Percentiles rank a stretch among this genome's conserved stretches.
phyloP scores from a whole-genome alignment of 805 yeast species.

The Zygoascus bituminiphila region DNA sequence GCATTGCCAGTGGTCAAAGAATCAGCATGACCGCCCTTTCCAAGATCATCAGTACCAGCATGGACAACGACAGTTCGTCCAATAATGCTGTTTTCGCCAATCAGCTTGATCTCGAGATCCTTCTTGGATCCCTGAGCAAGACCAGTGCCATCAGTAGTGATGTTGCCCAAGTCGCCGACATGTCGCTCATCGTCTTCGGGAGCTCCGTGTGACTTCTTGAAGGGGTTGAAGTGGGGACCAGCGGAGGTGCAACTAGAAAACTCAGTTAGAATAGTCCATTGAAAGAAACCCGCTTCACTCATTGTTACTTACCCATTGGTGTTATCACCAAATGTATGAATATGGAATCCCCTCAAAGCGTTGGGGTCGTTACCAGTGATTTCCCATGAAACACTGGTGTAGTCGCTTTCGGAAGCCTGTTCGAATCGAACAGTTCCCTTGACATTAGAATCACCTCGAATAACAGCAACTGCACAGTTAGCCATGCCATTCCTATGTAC shows the following conservation, averaged over 20 bases:
- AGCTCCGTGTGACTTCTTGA: slow-evolving; percentile 82
- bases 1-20: slow-evolving; percentile 95
- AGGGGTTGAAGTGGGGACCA: slow-evolving; percentile 96
- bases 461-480: slow-evolving; percentile 64
- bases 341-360: slow-evolving; percentile 93
- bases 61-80: slow-evolving; percentile 97
- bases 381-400: slow-evolving; percentile 83
- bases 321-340: slow-evolving; percentile 97
- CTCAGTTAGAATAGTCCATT: not conserved
- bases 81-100: slow-evolving; percentile 79
- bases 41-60: slow-evolving; percentile 87
- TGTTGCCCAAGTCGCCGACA: slow-evolving; percentile 96
- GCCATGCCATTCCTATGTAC: slow-evolving; percentile 1
- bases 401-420: slow-evolving; percentile 69
- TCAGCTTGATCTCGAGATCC: slow-evolving; percentile 67
- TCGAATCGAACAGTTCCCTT: slow-evolving; percentile 82
- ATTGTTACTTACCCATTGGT: slow-evolving; percentile 61
- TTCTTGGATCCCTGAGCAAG: slow-evolving; percentile 83
- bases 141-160: slow-evolving; percentile 79
- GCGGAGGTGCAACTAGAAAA: slow-evolving; percentile 71
- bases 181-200: slow-evolving; percentile 76
- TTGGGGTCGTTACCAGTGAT: slow-evolving; percentile 82
- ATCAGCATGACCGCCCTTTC: slow-evolving; percentile 88
- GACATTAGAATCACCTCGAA: slow-evolving; percentile 91
- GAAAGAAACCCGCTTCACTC: not conserved